Conservation (phyloP, 169 alveolate species). For the Plasmodium coatneyi region DNA sequence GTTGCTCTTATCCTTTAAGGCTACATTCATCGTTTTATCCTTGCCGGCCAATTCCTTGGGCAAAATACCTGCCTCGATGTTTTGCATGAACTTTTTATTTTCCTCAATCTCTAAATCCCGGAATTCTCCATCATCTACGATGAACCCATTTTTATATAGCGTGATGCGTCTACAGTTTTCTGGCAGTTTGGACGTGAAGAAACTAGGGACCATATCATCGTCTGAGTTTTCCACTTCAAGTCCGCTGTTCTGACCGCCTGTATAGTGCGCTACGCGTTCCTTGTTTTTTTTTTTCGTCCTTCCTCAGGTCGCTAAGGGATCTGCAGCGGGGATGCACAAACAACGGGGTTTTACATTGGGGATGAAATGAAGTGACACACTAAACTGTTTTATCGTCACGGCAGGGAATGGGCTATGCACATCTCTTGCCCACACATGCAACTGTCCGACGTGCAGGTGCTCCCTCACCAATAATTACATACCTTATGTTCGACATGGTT, state of each 20-base stretch:
- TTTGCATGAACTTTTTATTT: constrained; percentile 91
- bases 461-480: background rate
- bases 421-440: background rate
- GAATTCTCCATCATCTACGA: constrained; percentile 93
- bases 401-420: background rate
- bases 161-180: constrained; percentile 65
- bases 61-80: constrained; percentile 92
- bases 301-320: constrained; percentile 58
- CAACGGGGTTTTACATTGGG: background rate
- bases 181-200: constrained; percentile 25
- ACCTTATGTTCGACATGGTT: background rate
- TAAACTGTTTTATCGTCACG: background rate
- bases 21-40: constrained; percentile 77
- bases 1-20: constrained; percentile 78
- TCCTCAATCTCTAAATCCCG: constrained; percentile 90
- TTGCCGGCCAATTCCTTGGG: constrained; percentile 92
- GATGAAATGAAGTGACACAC: background rate
- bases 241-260: constrained; percentile 73
- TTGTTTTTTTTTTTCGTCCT: constrained; percentile 63
- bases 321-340: background rate
- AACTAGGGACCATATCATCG: constrained; percentile 29
- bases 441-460: too few relatives aligned
- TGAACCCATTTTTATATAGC: constrained; percentile 93
- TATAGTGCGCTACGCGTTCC: constrained; percentile 58
- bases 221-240: constrained; percentile 59